Conservation (phyloP, 1,284 basidiomycete genomes). For the Kalmanozyma brasiliensis region DNA sequence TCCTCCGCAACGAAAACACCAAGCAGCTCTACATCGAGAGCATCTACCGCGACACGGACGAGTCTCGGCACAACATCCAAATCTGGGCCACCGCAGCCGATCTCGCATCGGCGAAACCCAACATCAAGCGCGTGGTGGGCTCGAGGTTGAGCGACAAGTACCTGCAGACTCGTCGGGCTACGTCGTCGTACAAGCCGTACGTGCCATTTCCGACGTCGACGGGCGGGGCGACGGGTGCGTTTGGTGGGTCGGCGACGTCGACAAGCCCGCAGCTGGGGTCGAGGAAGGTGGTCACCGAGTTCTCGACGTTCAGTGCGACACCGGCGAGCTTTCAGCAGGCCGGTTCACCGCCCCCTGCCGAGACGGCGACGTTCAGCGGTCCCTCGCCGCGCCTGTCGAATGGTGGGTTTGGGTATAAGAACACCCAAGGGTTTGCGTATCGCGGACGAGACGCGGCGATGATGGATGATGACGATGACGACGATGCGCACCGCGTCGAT, state of each 20-base stretch:
- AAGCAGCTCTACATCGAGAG: slow-evolving; percentile 96
- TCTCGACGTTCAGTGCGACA: slow-evolving; percentile 56
- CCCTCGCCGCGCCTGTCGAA: slow-evolving; percentile 24
- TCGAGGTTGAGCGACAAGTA: slow-evolving; percentile 64
- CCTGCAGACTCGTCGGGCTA: slow-evolving; percentile 50
- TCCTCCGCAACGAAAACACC: slow-evolving; percentile 93
- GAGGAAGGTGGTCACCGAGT: slow-evolving; percentile 57
- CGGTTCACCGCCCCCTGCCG: slow-evolving; percentile 33
- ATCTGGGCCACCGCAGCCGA: slow-evolving; percentile 82
- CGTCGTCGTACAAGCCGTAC: slow-evolving; percentile 54
- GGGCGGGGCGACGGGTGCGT: slow-evolving; percentile 11
- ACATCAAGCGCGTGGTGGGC: slow-evolving; percentile 76
- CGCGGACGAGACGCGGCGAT: slow-evolving; percentile 27
- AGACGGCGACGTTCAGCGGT: slow-evolving; percentile 17
- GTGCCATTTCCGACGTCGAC: slow-evolving; percentile 51
- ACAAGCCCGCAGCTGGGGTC: slow-evolving; percentile 21
- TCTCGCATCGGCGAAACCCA: slow-evolving; percentile 79
- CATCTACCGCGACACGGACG: slow-evolving; percentile 75
- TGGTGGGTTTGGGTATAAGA: slow-evolving; percentile 37
- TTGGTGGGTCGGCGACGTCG: slow-evolving; percentile 3
- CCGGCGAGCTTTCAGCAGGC: slow-evolving; percentile 57
- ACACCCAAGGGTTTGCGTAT: slow-evolving; percentile 32
- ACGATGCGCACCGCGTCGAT: slow-evolving; percentile 55
- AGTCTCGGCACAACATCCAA: slow-evolving; percentile 87
- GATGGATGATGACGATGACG: slow-evolving; percentile 60